Evolutionary conservation across 164 flowering plant species (phyloP), one percentile per base, ranked within the genome.

Genomic region (Sedum album): DNA sequence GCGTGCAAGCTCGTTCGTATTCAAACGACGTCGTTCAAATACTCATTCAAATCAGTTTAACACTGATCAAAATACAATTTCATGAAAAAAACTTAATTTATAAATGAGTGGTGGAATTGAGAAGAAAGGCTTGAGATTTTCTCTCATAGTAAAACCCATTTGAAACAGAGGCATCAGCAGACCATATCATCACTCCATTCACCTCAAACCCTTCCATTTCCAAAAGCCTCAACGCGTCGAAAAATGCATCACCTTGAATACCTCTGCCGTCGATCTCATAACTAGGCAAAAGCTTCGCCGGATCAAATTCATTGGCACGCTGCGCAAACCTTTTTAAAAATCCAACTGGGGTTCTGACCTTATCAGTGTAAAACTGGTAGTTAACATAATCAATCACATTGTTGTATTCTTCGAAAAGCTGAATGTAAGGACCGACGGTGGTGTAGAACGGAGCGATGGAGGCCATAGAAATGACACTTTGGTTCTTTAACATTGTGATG

Each of bases 191-290:
- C 15, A 83, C 79, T 11, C 89, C 89, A 70, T 84, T 79, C n/a
- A 87, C 77, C 2, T 63, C 77, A 69, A 79, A 79, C 9, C 78
- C 86, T 71, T 79, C 79, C 10, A 67, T 61, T 68, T 82, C 77
- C 79, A 85, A 73, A 66, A 85, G 68, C 10, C 55, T 66, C 76
- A 84, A 73, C 1, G 88, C 85, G 8, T 67, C 79, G 60, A 87
- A 87, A 66, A 87, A 85, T 25, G 81, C 78, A 71, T 87, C 87
- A 70, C 93, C 93, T 76, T 87, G 89, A 70, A 87, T 85, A n/a
- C 88, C 93, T 33, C 89, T 82, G 20, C 88, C 89, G 53, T 82
- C 66, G 15, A 85, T 77, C 70, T 86, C 86, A 71, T 84, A 84
- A 68, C 83, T 76, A 15, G 89, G 89, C 73, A 85, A 51, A 73